Percentiles rank a stretch among this genome's conserved stretches.
These are phyloP conservation scores for Biscogniauxia mediterranea DNA, from an alignment of 2,329 filamentous ascomycete species.

Conservation along the genomic window DNA sequence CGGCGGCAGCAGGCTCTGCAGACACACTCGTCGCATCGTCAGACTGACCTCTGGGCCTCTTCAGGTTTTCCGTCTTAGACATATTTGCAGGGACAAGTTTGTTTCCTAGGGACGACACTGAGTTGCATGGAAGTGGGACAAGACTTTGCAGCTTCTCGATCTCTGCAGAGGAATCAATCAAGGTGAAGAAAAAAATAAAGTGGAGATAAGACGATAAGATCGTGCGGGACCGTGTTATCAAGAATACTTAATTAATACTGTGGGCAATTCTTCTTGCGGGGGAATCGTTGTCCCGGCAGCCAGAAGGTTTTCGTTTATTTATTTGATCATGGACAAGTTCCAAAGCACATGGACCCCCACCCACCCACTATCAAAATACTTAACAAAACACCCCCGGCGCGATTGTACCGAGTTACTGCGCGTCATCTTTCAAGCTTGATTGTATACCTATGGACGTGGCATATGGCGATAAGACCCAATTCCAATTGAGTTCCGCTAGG, in stretches of 20 bases:
- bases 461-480: neutral
- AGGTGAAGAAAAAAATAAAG: slow-evolving; percentile 21
- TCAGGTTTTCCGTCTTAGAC: slow-evolving; percentile 21
- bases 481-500: too few species aligned
- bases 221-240: neutral
- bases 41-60: slow-evolving; percentile 19
- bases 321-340: neutral
- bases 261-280: neutral
- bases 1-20: slow-evolving; percentile 7
- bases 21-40: slow-evolving; percentile 13
- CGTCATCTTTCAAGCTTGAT: neutral
- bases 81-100: slow-evolving; percentile 11
- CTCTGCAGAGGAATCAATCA: too few species aligned
- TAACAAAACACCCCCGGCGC: neutral
- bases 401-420: neutral
- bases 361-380: neutral
- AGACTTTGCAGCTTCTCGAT: neutral
- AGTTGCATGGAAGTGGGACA: neutral
- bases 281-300: slow-evolving; percentile 23
- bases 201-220: slow-evolving; percentile 15
- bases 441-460: neutral
- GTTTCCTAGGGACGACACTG: neutral
- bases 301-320: slow-evolving; percentile 2
- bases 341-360: too few species aligned
- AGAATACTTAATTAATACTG: neutral